A percentile compares a stretch with the other conserved stretches of the same genome.
Evolutionary conservation across 2,329 filamentous ascomycete species (phyloP).

Genomic region (Dactylonectria macrodidyma): DNA sequence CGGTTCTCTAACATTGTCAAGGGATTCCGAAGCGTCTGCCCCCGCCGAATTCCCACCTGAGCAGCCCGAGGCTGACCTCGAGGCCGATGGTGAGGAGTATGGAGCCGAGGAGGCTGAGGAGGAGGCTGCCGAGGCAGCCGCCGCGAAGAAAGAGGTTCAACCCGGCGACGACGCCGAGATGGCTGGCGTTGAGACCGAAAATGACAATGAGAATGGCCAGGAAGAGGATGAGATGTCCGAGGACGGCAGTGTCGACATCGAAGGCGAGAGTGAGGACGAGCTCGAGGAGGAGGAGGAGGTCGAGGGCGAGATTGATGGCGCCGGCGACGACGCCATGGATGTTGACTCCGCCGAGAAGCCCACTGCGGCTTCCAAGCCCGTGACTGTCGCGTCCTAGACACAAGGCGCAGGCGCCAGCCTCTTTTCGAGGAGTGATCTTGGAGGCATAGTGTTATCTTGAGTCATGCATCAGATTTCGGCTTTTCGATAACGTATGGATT

Average conservation of each 20-base stretch:
- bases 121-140: slow-evolving; percentile 71
- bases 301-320: slow-evolving; percentile 52
- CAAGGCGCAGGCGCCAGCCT: background rate
- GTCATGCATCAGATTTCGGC: slow-evolving; percentile 32
- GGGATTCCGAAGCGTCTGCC: slow-evolving; percentile 98
- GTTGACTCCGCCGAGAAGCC: slow-evolving; percentile 61
- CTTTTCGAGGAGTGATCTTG: slow-evolving; percentile 27
- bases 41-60: slow-evolving; percentile 97
- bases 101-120: slow-evolving; percentile 90
- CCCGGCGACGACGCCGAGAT: slow-evolving; percentile 81
- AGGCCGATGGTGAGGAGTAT: slow-evolving; percentile 89
- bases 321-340: slow-evolving; percentile 64
- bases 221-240: slow-evolving; percentile 80
- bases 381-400: slow-evolving; percentile 53
- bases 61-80: slow-evolving; percentile 93
- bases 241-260: slow-evolving; percentile 83
- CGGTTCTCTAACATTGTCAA: slow-evolving; percentile 54
- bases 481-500: slow-evolving; percentile 38
- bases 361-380: slow-evolving; percentile 52
- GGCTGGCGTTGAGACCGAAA: slow-evolving; percentile 75
- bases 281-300: slow-evolving; percentile 75
- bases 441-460: slow-evolving; percentile 35
- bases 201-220: slow-evolving; percentile 57
- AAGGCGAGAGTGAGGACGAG: slow-evolving; percentile 81
- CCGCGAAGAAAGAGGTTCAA: slow-evolving; percentile 59